Evolutionary conservation across 257 asterid species (phyloP), one percentile per base, ranked within the genome.

Genomic region (Nicotiana sylvestris): DNA sequence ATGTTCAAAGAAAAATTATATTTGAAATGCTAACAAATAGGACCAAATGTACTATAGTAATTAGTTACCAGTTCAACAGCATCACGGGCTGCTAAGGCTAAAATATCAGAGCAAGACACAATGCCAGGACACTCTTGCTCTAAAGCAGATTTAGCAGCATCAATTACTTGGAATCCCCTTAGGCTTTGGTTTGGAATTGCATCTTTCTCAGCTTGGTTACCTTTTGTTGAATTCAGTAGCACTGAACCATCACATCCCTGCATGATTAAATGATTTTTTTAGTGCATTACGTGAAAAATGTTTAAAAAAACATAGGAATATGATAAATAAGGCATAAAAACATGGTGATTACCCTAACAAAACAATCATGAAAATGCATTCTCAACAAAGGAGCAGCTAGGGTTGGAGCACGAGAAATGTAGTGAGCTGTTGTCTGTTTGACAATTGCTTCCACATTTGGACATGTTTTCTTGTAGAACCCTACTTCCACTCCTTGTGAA

Each of bases 161-260:
- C 98, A 3, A 94, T 86, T 3, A 92, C 92, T 49, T 90, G 86
- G 82, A 86, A 93, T 2, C 97, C 97, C 80, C 92, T 69, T 0
- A 93, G 90, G 61, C 84, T 86, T 49, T 8, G 91, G 77, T 93
- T 92, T 1, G 95, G 94, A 51, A 85, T 62, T 3, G 95, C 77
- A 30, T 87, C 95, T 83, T 77, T 93, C 86, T 93, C 97, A 0
- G 95, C 90, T 9, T 91, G 81, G 83, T 84, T 91, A 16, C 58
- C 84, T 0, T 80, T 53, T 5, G 92, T 90, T 0, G 93, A 85
- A 86, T 90, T 91, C 27, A 93, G 2, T 2, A 90, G 92, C 10
- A 92, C 89, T 0, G 95, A 92, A 9, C 90, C 95, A 25, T 93
- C 97, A 39, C 97, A 91, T 17, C 97, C 97, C 96, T 91, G 49